Base-by-base conservation (phyloP, 2,329 filamentous ascomycete genomes). In the Pseudopithomyces maydicus region DNA sequence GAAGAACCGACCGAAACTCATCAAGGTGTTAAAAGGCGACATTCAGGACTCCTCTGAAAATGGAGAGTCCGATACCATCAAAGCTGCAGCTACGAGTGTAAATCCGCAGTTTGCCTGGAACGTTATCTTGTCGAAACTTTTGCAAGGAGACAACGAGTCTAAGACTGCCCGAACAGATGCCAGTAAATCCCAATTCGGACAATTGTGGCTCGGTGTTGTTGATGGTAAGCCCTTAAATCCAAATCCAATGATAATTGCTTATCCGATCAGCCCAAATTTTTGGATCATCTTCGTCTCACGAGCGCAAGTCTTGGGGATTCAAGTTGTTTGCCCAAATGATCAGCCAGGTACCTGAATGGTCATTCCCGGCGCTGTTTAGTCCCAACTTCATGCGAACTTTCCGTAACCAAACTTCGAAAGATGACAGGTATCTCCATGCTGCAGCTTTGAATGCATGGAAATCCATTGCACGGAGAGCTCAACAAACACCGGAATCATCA, bases 261-360 rank as follows among this genome's bases (percentile, higher is more conserved):
- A 52, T 26, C 38, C 7, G 15, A 15, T 0, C 61, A 94, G 90
- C 94, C 71, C 89, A 90, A 8, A 82, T 97, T 3, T 97, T 98
- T 72, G 89, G 91, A 6, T 86, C 89, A 55, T 87, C 85, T 11
- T 89, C 93, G 7, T 96, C 92, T 1, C 88, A 93, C 42, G 91
- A 93, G 65, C 90, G 96, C 54, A 98, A 97, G 76, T 92, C 91
- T 69, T 92, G 92, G 75, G 95, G 95, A 0, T 94, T 98, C 77
- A 87, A 93, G 68, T 84, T 98, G 2, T 91, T 97, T 68, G 87
- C 89, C 66, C 91, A 89, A 69, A 85, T 92, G 65, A 78, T 97
- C 3, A 79, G 81, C 32, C 80, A 78, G 36, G 78, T 79, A 67
- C 71, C 85, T 74, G 61, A 74, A 60, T 61, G 80, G 72, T 55